A percentile compares a stretch with the other conserved stretches of the same genome.
Conservation (phyloP, 1,139 yeast genomes). For the Insectozyma bohioensis region DNA sequence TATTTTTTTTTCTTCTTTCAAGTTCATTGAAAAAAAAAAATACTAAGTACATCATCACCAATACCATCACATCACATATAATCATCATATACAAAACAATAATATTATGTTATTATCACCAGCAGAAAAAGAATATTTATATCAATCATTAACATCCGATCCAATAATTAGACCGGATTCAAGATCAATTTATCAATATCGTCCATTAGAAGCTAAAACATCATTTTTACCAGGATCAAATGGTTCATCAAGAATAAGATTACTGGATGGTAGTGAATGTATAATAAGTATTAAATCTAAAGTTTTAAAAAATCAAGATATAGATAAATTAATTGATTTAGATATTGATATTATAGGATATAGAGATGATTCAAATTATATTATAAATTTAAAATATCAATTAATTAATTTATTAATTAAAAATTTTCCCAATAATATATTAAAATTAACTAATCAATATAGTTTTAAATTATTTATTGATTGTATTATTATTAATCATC, state of each 20-base stretch:
- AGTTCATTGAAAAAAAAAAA: no score
- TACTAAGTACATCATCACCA: no score
- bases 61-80: no score
- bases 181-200: conserved; percentile 65
- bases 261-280: conserved; percentile 90
- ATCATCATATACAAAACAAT: no score
- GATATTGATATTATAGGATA: conserved; percentile 76
- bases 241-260: conserved; percentile 85
- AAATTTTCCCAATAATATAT: conserved; percentile 46
- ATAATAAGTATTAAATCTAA: conserved; percentile 85
- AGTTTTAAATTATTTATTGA: conserved; percentile 77
- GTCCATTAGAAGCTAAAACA: conserved; percentile 83
- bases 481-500: conserved; percentile 67
- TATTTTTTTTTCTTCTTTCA: no score
- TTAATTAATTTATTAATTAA: conserved; percentile 47
- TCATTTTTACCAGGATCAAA: conserved; percentile 82
- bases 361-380: conserved; percentile 67
- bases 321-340: conserved; percentile 54
- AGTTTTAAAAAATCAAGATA: conserved; percentile 53
- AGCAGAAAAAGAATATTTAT: conserved; percentile 79
- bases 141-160: conserved; percentile 62
- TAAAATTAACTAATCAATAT: conserved; percentile 70
- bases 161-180: conserved; percentile 86
- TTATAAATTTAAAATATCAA: conserved; percentile 55
- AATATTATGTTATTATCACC: conserved; percentile 73